Evolutionary conservation across 768 basidiomycete genomes (phyloP).

Genomic region (Phanerochaete sordida): DNA sequence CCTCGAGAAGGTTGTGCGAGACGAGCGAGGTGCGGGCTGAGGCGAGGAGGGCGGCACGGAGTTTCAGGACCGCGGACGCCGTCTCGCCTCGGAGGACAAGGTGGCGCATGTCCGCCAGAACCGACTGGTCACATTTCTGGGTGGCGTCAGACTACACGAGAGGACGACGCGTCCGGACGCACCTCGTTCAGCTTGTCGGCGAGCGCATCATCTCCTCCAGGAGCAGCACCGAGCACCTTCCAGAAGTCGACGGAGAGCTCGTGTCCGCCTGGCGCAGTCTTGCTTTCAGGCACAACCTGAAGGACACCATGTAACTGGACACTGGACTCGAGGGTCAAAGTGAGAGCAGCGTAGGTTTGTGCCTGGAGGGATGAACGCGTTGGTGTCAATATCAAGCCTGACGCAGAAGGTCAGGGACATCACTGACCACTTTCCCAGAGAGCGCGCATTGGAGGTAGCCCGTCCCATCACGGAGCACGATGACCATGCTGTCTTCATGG

Average conservation of each 20-base stretch:
- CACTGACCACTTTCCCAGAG: slow-evolving; percentile 73
- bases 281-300: slow-evolving; percentile 86
- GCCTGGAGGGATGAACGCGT: slow-evolving; percentile 44
- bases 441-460: slow-evolving; percentile 92
- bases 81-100: slow-evolving; percentile 94
- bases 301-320: slow-evolving; percentile 85
- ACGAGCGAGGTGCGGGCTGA: slow-evolving; percentile 76
- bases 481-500: slow-evolving; percentile 92
- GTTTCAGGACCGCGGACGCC: slow-evolving; percentile 84
- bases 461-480: slow-evolving; percentile 92
- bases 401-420: not conserved
- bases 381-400: not conserved
- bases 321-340: slow-evolving; percentile 85
- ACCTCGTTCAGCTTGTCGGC: slow-evolving; percentile 90
- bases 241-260: slow-evolving; percentile 94
- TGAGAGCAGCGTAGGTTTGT: slow-evolving; percentile 89
- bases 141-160: not conserved
- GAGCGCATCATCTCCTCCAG: slow-evolving; percentile 91
- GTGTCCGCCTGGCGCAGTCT: slow-evolving; percentile 81
- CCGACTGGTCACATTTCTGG: slow-evolving; percentile 83
- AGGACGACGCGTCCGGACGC: slow-evolving; percentile 1
- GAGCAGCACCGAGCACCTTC: slow-evolving; percentile 81
- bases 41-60: slow-evolving; percentile 76
- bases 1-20: slow-evolving; percentile 71
- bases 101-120: slow-evolving; percentile 92